A percentile compares a stretch with the other conserved stretches of the same genome.
phyloP scores from a whole-genome alignment of 371 early-diverging fungal genomes.

The Choanephora cucurbitarum region DNA sequence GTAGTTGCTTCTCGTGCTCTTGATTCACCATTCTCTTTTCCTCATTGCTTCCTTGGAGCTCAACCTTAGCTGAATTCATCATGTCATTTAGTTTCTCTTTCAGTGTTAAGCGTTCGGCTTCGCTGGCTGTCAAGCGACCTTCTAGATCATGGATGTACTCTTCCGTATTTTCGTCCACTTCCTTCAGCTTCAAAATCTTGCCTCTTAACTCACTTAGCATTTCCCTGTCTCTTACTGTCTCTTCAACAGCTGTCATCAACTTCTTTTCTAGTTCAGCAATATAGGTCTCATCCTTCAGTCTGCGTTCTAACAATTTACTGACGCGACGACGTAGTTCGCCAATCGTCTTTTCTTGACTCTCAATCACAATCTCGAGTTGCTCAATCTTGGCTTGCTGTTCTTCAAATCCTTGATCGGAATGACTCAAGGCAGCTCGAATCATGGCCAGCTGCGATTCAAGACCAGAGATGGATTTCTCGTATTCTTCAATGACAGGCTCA shows the following conservation, averaged over 20 bases:
- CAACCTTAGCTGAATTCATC: slow-evolving; percentile 15
- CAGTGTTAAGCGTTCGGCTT: slow-evolving; percentile 31
- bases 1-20: slow-evolving; percentile 13
- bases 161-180: slow-evolving; percentile 51
- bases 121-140: slow-evolving; percentile 34
- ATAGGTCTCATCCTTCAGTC: slow-evolving; percentile 40
- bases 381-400: slow-evolving; percentile 52
- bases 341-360: slow-evolving; percentile 40
- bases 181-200: slow-evolving; percentile 41
- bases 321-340: slow-evolving; percentile 31
- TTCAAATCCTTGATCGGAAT: slow-evolving; percentile 51
- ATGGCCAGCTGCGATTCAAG: slow-evolving; percentile 62
- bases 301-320: slow-evolving; percentile 39
- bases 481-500: slow-evolving; percentile 73
- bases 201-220: slow-evolving; percentile 39
- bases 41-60: slow-evolving; percentile 9
- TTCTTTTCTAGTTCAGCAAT: slow-evolving; percentile 51
- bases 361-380: slow-evolving; percentile 34
- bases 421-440: slow-evolving; percentile 55
- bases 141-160: slow-evolving; percentile 54
- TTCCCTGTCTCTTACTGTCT: slow-evolving; percentile 42
- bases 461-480: slow-evolving; percentile 62
- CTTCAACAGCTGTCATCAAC: slow-evolving; percentile 38
- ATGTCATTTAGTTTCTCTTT: slow-evolving; percentile 29
- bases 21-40: slow-evolving; percentile 11